A percentile compares a stretch with the other conserved stretches of the same genome.
Evolutionary conservation across 2,329 filamentous ascomycete species (phyloP).

Genomic region (Macrophomina tecta): DNA sequence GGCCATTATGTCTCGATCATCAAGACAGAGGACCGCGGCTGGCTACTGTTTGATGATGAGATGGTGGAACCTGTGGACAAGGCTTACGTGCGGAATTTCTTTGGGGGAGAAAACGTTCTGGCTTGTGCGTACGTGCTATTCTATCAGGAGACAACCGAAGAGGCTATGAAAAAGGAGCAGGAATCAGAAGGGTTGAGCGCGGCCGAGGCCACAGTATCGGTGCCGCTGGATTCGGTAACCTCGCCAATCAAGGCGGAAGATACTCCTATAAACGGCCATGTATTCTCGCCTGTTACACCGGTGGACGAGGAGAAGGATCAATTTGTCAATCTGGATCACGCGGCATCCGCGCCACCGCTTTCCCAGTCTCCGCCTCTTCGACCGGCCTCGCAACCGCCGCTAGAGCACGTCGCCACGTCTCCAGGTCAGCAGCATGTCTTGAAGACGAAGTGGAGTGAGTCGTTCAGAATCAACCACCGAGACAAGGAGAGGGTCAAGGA

Average conservation of each 20-base stretch:
- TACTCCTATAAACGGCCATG: constrained; percentile 37
- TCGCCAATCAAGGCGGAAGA: constrained; percentile 36
- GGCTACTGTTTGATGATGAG: constrained; percentile 97
- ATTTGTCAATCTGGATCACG: constrained; percentile 68
- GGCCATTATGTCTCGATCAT: constrained; percentile 98
- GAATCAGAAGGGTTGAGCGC: constrained; percentile 72
- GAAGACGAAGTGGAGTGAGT: constrained; percentile 22
- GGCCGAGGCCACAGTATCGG: constrained; percentile 64
- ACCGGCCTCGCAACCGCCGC: constrained; percentile 37
- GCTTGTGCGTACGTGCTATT: constrained; percentile 97
- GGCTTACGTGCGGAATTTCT: constrained; percentile 94
- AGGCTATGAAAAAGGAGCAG: constrained; percentile 76
- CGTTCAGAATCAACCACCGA: constrained; percentile 5
- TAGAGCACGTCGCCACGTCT: constrained; percentile 40
- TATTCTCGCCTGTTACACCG: constrained; percentile 46
- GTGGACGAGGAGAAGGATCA: constrained; percentile 52
- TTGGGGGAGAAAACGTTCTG: constrained; percentile 82
- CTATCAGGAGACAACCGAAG: constrained; percentile 86
- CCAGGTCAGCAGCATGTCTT: constrained; percentile 27
- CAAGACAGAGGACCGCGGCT: constrained; percentile 94
- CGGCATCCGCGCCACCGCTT: constrained; percentile 64
- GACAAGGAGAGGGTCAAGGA: constrained; percentile 31
- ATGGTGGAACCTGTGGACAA: constrained; percentile 99
- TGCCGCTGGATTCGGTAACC: constrained; percentile 53
- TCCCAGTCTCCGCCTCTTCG: constrained; percentile 19